Percentiles rank a stretch among this genome's conserved stretches.
Conservation (phyloP, 2,329 filamentous ascomycete genomes). For the Drechslerella stenobrocha region DNA sequence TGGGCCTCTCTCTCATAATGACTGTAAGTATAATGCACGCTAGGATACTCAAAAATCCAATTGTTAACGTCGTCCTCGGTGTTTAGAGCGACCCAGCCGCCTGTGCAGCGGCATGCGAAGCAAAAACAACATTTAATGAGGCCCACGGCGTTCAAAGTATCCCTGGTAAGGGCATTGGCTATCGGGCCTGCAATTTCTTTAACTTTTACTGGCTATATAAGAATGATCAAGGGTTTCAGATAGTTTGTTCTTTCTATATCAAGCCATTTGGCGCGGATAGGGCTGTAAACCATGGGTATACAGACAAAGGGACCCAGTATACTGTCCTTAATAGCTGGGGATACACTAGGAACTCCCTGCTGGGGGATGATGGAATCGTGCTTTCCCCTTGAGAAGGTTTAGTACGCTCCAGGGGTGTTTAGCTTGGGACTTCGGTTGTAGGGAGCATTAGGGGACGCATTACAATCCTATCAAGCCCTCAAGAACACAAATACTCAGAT, state of each 20-base stretch:
- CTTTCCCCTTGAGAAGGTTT: too few species aligned
- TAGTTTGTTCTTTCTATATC: constrained; percentile 31
- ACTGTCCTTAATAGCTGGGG: constrained; percentile 22
- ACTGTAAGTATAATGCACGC: constrained; percentile 1
- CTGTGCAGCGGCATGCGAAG: constrained; percentile 16
- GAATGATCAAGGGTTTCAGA: constrained; percentile 21
- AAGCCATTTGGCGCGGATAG: constrained; percentile 14
- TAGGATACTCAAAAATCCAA: neutral
- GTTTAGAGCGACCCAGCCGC: constrained; percentile 16
- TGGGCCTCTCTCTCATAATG: constrained; percentile 16
- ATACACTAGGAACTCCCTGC: constrained; percentile 5
- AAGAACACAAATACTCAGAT: too few species aligned
- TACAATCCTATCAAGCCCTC: too few species aligned
- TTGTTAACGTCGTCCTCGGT: too few species aligned
- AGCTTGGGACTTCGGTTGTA: too few species aligned
- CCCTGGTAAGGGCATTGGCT: neutral
- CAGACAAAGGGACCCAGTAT: constrained; percentile 49
- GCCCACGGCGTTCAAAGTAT: too few species aligned
- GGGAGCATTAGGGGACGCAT: too few species aligned
- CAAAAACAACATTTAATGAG: constrained; percentile 18
- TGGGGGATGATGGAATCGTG: constrained; percentile 14
- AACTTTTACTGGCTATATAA: constrained; percentile 30
- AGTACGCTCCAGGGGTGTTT: too few species aligned
- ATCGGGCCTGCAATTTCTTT: constrained; percentile 31
- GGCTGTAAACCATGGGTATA: constrained; percentile 22